Evolutionary conservation across 768 basidiomycete species (phyloP).

Genomic region (Amanita rimosa): DNA sequence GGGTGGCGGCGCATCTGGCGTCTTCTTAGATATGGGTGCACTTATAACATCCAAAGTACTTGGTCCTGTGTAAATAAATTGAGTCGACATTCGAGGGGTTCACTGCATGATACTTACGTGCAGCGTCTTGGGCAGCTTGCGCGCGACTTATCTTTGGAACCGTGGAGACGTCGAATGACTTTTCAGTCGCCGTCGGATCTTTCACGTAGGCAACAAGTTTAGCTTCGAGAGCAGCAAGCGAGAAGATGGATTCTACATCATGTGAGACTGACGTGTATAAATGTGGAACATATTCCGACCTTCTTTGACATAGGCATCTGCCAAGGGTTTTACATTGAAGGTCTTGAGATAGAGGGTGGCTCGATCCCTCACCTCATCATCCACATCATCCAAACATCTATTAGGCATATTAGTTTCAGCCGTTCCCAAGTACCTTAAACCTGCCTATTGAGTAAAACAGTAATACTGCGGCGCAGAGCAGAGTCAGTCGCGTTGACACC

Average conservation of each 20-base stretch:
- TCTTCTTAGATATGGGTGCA: conserved; percentile 51
- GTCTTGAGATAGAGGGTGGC: conserved; percentile 90
- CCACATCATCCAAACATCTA: conserved; percentile 95
- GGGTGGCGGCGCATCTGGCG: conserved; percentile 50
- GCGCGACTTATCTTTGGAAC: conserved; percentile 92
- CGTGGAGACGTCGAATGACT: conserved; percentile 74
- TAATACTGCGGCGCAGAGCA: conserved; percentile 73
- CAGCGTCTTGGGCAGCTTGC: conserved; percentile 82
- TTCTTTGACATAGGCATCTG: conserved; percentile 84
- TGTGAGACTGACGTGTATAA: conserved; percentile 1
- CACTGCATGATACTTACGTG: conserved; percentile 43
- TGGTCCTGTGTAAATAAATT: conserved; percentile 52
- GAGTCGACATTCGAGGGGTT: conserved; percentile 4
- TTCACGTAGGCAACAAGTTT: conserved; percentile 93
- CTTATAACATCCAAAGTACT: conserved; percentile 81
- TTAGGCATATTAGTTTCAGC: conserved; percentile 4
- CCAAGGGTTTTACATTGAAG: conserved; percentile 68
- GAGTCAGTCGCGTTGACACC: conserved; percentile 80
- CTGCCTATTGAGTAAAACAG: conserved; percentile 76
- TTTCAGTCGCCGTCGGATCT: conserved; percentile 54
- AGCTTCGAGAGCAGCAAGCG: conserved; percentile 79
- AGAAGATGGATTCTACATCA: conserved; percentile 80
- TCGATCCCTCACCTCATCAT: conserved; percentile 97
- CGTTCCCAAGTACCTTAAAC: conserved; percentile 11
- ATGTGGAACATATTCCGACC: conserved; percentile 33